Evolutionary conservation across 805 yeast species (phyloP).

Genomic region (Pichia ethanolica): DNA sequence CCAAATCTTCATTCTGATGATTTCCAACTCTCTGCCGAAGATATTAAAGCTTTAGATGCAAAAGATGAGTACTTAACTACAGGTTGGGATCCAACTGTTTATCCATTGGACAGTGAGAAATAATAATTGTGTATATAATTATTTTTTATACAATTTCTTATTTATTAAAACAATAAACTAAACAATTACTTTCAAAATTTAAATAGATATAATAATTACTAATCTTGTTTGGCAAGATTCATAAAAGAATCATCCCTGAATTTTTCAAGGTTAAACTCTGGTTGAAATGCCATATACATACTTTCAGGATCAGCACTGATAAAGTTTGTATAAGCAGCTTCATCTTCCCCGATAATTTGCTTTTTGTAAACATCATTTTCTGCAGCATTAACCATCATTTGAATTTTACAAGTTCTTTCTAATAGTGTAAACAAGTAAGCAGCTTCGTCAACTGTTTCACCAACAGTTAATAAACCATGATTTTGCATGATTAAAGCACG

Average conservation of each 20-base stretch:
- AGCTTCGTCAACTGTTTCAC: constrained; percentile 67
- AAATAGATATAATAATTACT: no score
- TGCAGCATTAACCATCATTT: constrained; percentile 53
- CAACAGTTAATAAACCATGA: constrained; percentile 69
- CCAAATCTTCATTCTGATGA: constrained; percentile 34
- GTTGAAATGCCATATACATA: constrained; percentile 66
- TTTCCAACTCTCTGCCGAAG: constrained; percentile 32
- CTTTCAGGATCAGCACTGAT: constrained; percentile 60
- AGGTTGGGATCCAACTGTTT: constrained; percentile 21
- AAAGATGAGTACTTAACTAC: constrained; percentile 25
- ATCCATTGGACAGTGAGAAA: constrained; percentile 17
- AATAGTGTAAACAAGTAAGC: constrained; percentile 56
- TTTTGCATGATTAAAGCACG: constrained; percentile 53
- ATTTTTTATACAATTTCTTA: no score
- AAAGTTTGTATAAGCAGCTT: constrained; percentile 58
- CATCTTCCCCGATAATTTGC: constrained; percentile 46
- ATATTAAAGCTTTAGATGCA: constrained; percentile 29
- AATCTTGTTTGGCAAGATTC: background rate
- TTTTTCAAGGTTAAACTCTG: constrained; percentile 49
- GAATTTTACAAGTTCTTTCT: constrained; percentile 63
- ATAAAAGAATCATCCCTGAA: constrained; percentile 5
- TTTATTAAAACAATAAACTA: no score
- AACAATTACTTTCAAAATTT: no score
- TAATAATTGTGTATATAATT: background rate
- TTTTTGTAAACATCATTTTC: constrained; percentile 33